A percentile compares a stretch with the other conserved stretches of the same genome.
Evolutionary conservation across 2,329 filamentous ascomycete species (phyloP).

Genomic region (Nemania sp.): DNA sequence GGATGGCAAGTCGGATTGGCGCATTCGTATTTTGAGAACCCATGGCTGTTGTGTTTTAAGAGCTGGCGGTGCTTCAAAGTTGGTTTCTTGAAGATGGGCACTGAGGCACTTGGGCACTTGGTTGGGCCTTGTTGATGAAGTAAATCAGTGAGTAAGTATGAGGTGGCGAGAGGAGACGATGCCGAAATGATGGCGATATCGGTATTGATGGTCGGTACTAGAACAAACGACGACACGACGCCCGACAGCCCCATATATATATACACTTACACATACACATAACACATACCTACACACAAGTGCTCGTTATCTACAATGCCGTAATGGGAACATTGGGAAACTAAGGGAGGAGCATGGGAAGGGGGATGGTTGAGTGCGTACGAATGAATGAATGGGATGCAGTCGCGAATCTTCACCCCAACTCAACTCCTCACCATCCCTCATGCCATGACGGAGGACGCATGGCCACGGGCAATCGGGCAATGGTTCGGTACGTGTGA

Average conservation of each 20-base stretch:
- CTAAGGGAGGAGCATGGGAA: constrained; percentile 14
- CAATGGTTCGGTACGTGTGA: not conserved
- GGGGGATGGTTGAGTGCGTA: constrained; percentile 10
- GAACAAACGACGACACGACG: constrained; percentile 19
- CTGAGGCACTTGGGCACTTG: not conserved
- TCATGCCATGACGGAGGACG: constrained; percentile 6
- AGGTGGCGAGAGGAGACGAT: not conserved
- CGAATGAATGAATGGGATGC: constrained; percentile 18
- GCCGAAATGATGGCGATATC: constrained; percentile 11
- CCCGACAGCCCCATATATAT: constrained; percentile 28
- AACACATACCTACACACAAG: not conserved
- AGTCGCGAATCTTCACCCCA: constrained; percentile 27
- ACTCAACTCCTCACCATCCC: not conserved
- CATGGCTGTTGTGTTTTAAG: constrained; percentile 40
- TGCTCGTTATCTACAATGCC: constrained; percentile 1
- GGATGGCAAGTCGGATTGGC: constrained; percentile 83
- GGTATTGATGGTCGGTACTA: constrained; percentile 6
- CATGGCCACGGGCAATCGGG: constrained; percentile 10
- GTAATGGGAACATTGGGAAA: not conserved
- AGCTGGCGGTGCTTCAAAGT: not conserved
- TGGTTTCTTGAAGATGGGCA: not conserved
- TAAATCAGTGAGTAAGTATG: not conserved
- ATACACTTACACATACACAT: not conserved
- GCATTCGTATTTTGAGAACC: constrained; percentile 47
- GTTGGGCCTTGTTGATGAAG: constrained; percentile 5